These are phyloP conservation scores for Podospora fimiseda DNA, from an alignment of 495 filamentous ascomycete genomes.

Conservation along the genomic window DNA sequence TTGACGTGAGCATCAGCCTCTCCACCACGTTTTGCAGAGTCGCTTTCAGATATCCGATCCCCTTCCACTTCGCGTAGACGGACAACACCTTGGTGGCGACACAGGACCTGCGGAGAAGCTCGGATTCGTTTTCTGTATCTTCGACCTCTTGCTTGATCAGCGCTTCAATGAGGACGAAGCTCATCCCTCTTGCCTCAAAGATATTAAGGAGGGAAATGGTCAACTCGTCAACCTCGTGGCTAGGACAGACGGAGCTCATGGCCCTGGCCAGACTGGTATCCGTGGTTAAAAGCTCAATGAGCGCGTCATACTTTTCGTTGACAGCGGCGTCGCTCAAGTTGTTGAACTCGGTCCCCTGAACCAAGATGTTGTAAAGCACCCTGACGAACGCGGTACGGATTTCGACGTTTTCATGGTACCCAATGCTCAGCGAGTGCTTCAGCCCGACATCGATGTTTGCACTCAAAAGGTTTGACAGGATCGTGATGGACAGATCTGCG, in stretches of 20 bases:
- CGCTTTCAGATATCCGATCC: slow-evolving; percentile 51
- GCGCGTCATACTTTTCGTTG: slow-evolving; percentile 57
- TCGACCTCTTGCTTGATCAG: slow-evolving; percentile 60
- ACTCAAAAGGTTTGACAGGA: slow-evolving; percentile 58
- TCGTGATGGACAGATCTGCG: slow-evolving; percentile 55
- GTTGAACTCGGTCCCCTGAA: slow-evolving; percentile 62
- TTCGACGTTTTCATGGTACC: slow-evolving; percentile 60
- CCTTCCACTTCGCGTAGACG: slow-evolving; percentile 63
- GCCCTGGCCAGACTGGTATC: slow-evolving; percentile 55
- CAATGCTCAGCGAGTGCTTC: slow-evolving; percentile 58
- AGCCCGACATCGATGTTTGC: slow-evolving; percentile 64
- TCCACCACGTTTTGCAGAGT: slow-evolving; percentile 58
- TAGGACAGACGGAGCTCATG: slow-evolving; percentile 57
- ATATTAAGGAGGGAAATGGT: slow-evolving; percentile 59
- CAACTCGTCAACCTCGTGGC: slow-evolving; percentile 58
- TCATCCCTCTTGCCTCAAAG: slow-evolving; percentile 56
- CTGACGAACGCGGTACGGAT: slow-evolving; percentile 62
- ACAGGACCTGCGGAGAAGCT: slow-evolving; percentile 56
- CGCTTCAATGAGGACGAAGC: slow-evolving; percentile 54
- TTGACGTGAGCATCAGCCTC: slow-evolving; percentile 51
- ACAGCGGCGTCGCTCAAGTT: slow-evolving; percentile 57
- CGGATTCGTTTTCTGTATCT: slow-evolving; percentile 61
- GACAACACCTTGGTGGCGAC: slow-evolving; percentile 65
- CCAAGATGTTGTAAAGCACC: slow-evolving; percentile 59
- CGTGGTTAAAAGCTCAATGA: slow-evolving; percentile 54